Evolutionary conservation across 2,329 filamentous ascomycete species (phyloP), one percentile per base, ranked within the genome.

Genomic region (Bipolaris bicolor): DNA sequence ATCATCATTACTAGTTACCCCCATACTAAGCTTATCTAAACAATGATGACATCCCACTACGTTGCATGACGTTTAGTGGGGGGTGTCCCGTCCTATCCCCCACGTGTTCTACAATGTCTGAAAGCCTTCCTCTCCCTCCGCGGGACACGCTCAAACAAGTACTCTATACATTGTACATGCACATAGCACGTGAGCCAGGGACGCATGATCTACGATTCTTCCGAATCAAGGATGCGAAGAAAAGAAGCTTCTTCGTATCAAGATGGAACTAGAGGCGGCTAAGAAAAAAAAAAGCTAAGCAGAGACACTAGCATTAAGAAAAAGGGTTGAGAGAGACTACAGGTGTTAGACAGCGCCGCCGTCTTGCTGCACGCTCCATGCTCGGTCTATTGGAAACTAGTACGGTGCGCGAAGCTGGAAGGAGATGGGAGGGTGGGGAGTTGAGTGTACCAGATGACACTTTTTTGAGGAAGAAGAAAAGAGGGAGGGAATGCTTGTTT

Each of bases 381-480:
- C 26, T 7, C 10, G 6, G 18, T 13, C 39, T 40, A 40, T 11
- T 22, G 39, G 13, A 40, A 40, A 20, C 39, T 40, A 40, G 22
- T 13, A 5, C 20, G n/a, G 10, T 18, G 39, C 39, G 39, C 39
- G 39, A 40, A 22, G 22, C 39, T 40, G 39, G 18, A 40, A 40
- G 22, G 18, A 22, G 10, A 40, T 20, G 5, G 10, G 67, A 1
- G 70, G 1, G 20, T n/a, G 20, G 20, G 20, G 20, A 20, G 20
- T 20, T 20, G 20, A 3, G 63, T 70, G 5, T 71, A 66, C 41
- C 56, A 68, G 22, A 61, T 71, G 26, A 68, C 63, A 3, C 39
- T 57, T 29, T 29, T 29, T 29, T 10, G 16, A 18, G 22, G 22
- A 54, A 62, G 44, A 57, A 63, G 15, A n/a, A 20, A 20, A 20